Evolutionary conservation across 2,329 filamentous ascomycete genomes (phyloP), one percentile per base, ranked within the genome.

Genomic region (Macrophomina pseudophaseolina): DNA sequence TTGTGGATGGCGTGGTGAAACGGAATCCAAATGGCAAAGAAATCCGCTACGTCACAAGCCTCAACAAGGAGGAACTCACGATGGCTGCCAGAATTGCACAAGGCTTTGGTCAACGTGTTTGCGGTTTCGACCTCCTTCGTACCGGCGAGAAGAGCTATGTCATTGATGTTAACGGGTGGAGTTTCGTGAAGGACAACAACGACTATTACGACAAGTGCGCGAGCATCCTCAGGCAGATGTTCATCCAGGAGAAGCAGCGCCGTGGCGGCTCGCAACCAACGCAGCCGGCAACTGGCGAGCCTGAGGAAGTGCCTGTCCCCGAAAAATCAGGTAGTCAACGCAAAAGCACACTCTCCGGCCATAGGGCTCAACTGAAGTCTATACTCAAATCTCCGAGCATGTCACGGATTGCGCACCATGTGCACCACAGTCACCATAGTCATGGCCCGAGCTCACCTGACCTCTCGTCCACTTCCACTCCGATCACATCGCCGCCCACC

Each of bases 161-260:
- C 58, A 99, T 99, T 71, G 95, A 99, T 74, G 95, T 99, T 72
- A 99, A 99, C 77, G 95, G 95, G 12, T 99, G 96, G 96, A 98
- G 94, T 75, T 99, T 99, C 74, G 95, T 99, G 78, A 99, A 99
- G 78, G 96, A 99, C 78, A 99, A 99, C 73, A 94, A 97, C 69
- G 94, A 97, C 68, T 99, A 99, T 79, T 99, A 99, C 77, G 92
- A 98, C 74, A 92, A 93, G 74, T 95, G 91, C 72, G 89, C 95
- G 28, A 89, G 84, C 68, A 97, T 98, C 58, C 82, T 99, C 62
- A 92, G 90, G 74, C 90, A 95, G 6, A 92, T 96, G 75, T 98
- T 99, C 71, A 84, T 96, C 70, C 88, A 88, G 70, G 94, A 97
- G 78, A 92, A 89, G 73, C 80, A 88, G 63, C 86, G 87, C 44